Percentiles rank a stretch among this genome's conserved stretches.
Conservation (phyloP, 305 asterid genomes). For the Solanum hybrid region DNA sequence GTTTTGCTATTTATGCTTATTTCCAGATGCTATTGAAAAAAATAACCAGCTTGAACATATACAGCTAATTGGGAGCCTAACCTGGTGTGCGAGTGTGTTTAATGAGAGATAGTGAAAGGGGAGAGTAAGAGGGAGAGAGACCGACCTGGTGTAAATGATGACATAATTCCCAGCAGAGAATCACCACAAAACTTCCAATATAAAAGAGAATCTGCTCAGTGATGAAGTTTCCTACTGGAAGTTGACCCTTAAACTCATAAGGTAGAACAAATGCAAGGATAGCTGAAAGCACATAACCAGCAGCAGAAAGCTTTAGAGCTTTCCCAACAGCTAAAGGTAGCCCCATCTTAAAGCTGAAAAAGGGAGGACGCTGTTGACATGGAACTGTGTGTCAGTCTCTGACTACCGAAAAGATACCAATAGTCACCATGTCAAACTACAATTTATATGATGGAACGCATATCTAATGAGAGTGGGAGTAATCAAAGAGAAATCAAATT, state of each 20-base stretch:
- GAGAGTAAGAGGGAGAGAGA: background rate
- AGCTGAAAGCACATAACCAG: constrained; percentile 46
- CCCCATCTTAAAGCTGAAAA: constrained; percentile 88
- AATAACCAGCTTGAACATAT: background rate
- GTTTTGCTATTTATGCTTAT: background rate
- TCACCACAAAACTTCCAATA: constrained; percentile 46
- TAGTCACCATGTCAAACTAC: background rate
- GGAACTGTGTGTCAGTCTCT: background rate
- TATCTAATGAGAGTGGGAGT: background rate
- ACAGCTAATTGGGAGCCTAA: background rate
- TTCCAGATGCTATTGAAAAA: background rate
- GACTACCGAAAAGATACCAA: background rate
- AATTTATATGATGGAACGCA: background rate
- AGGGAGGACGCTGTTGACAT: constrained; percentile 73
- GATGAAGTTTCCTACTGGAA: constrained; percentile 35
- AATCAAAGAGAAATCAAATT: background rate
- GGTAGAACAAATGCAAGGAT: constrained; percentile 39
- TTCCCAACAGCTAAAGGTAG: constrained; percentile 47
- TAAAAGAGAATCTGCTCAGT: constrained; percentile 55
- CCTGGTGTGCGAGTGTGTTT: background rate
- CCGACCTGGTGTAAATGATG: constrained; percentile 78
- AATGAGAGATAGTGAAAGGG: background rate
- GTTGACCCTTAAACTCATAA: constrained; percentile 33
- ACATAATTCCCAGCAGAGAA: constrained; percentile 82
- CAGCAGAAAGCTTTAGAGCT: constrained; percentile 57